These are phyloP conservation scores for Pythium rhizo-oryzae DNA, from an alignment of 352 stramenopile genomes.

Conservation along the genomic window DNA sequence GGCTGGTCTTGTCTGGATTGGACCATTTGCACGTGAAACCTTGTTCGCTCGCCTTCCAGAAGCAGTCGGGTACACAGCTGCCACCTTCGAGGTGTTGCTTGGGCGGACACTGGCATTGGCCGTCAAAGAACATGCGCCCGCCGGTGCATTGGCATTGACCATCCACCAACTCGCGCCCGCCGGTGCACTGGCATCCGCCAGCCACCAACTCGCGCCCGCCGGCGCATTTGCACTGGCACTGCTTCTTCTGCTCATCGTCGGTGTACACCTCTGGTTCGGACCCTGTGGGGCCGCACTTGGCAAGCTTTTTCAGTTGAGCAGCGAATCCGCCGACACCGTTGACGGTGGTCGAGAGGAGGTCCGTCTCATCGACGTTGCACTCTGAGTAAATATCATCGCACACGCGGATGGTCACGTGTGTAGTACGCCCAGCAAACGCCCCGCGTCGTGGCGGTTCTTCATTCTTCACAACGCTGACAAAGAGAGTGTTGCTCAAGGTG, in stretches of 20 bases:
- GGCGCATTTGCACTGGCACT: neutral
- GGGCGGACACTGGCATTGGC: neutral
- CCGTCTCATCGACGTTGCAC: slow-evolving; percentile 9
- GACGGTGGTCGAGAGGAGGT: slow-evolving; percentile 77
- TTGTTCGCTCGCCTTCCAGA: neutral
- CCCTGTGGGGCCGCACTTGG: too few relatives aligned
- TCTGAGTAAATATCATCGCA: too few relatives aligned
- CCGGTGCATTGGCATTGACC: neutral
- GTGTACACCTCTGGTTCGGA: too few relatives aligned
- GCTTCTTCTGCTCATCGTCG: neutral
- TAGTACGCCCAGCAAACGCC: too few relatives aligned
- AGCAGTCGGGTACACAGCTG: slow-evolving; percentile 1
- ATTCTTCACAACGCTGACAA: neutral
- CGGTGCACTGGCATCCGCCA: neutral
- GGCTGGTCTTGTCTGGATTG: neutral
- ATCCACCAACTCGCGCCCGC: neutral
- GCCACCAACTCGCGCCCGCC: neutral
- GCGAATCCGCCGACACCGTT: slow-evolving; percentile 42
- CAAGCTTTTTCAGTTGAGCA: too few relatives aligned
- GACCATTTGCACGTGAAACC: neutral
- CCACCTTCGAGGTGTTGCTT: neutral
- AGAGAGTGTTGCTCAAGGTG: neutral
- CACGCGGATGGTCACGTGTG: too few relatives aligned
- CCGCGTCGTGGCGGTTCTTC: slow-evolving; percentile 70
- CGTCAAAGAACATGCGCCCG: neutral